Evolutionary conservation across 148 eudicot species (phyloP), one percentile per base, ranked within the genome.

Genomic region (Cornus suecica): DNA sequence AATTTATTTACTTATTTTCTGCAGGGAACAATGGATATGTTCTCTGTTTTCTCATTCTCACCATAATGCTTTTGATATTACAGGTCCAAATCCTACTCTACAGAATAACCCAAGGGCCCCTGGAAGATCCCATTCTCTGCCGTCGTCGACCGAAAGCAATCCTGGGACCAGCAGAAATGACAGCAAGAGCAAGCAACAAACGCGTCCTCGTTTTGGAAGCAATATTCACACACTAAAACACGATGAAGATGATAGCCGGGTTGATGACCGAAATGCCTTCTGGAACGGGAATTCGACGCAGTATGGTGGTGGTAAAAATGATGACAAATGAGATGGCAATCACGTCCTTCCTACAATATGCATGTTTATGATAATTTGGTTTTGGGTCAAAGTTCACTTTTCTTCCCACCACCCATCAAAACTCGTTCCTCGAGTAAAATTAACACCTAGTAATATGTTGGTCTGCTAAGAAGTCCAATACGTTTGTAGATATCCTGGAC

Each of bases 201-300:
- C 51, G 4, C 51, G 79, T 5, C 58, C 84, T 34, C 72, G 77
- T 20, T 81, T 83, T 48, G 92, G 92, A 75, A 79, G 83, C 71
- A 88, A 88, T 41, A 88, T 88, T 73, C 92, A 88, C 82, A 86
- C 92, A 4, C 80, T 89, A 41, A 86, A 87, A 77, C 92, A 80
- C 45, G 89, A 86, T 13, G 89, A 84, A 60, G 92, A 87, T 65
- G 92, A 87, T 73, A 51, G 54, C 75, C 76, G 42, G 31, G 75
- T 76, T 51, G 68, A 41, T 30, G 88, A 82, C 68, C 67, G 78
- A 71, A 89, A 89, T 67, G 60, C 87, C 22, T 88, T 84, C 41
- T 88, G 92, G 92, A 88, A 88, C 65, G 92, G 92, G 62, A 88
- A 88, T 70, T 88, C 92, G 10, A 88, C 92, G 4, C 78, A 89